phyloP scores from a whole-genome alignment of 2,329 filamentous ascomycete species.

The Exophiala oligosperma region DNA sequence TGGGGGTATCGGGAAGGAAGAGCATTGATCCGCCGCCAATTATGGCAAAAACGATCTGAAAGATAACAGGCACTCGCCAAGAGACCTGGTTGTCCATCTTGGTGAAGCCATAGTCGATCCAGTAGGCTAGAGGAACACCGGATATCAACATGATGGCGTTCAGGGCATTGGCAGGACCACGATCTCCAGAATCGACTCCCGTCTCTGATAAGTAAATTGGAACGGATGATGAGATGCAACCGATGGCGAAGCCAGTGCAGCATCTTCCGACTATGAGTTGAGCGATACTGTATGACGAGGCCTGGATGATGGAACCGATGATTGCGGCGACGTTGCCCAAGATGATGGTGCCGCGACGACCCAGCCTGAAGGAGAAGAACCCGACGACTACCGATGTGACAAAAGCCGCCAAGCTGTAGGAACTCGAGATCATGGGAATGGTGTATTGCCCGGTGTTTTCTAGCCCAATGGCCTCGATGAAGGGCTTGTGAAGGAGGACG shows the following conservation, averaged over 20 bases:
- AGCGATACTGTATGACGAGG: slow-evolving; percentile 30
- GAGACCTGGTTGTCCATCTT: slow-evolving; percentile 32
- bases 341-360: slow-evolving; percentile 33
- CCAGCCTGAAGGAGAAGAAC: slow-evolving; percentile 29
- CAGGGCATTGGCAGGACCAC: slow-evolving; percentile 32
- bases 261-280: slow-evolving; percentile 29
- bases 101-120: slow-evolving; percentile 37
- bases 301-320: slow-evolving; percentile 34
- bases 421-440: slow-evolving; percentile 34
- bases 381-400: slow-evolving; percentile 32
- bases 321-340: slow-evolving; percentile 31
- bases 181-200: slow-evolving; percentile 29
- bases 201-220: slow-evolving; percentile 37
- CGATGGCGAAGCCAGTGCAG: slow-evolving; percentile 34
- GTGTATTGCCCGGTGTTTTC: slow-evolving; percentile 18
- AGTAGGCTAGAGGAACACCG: slow-evolving; percentile 35
- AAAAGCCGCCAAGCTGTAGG: slow-evolving; percentile 23
- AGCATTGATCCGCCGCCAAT: slow-evolving; percentile 24
- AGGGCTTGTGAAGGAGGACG: slow-evolving; percentile 32
- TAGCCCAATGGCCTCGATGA: slow-evolving; percentile 33
- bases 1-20: slow-evolving; percentile 31
- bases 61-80: slow-evolving; percentile 35
- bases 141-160: slow-evolving; percentile 33
- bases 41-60: slow-evolving; percentile 33
- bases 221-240: slow-evolving; percentile 33